Evolutionary conservation across 768 basidiomycete species (phyloP).

Genomic region (Polyporus arcularius): DNA sequence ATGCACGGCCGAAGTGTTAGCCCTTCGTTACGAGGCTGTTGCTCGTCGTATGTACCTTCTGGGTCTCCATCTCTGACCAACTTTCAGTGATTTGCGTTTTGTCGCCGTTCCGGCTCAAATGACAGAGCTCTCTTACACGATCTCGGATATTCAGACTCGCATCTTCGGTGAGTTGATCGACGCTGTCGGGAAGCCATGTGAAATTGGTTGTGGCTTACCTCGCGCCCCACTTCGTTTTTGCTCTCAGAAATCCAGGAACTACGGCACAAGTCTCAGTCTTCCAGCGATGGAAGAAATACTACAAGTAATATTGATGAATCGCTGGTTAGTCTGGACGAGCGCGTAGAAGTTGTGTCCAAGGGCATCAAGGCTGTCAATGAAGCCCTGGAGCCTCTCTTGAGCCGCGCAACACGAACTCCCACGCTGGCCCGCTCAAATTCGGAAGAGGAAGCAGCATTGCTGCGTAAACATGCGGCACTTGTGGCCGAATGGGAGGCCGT

Average conservation of each 20-base stretch:
- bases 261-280: constrained; percentile 79
- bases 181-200: not conserved
- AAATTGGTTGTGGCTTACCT: not conserved
- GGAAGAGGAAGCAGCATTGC: constrained; percentile 48
- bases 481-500: constrained; percentile 80
- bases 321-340: constrained; percentile 76
- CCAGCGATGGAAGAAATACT: constrained; percentile 55
- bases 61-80: constrained; percentile 9
- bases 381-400: constrained; percentile 60
- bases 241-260: constrained; percentile 86
- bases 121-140: constrained; percentile 82
- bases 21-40: too few species aligned
- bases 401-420: constrained; percentile 34
- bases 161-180: constrained; percentile 68
- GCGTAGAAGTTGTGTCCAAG: constrained; percentile 68
- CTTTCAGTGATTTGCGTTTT: constrained; percentile 66
- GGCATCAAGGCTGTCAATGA: constrained; percentile 73
- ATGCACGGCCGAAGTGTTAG: too few species aligned
- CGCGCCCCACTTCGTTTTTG: not conserved
- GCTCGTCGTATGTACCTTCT: constrained; percentile 10
- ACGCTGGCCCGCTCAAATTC: constrained; percentile 21
- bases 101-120: constrained; percentile 83
- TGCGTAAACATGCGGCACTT: constrained; percentile 76
- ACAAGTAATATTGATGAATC: constrained; percentile 80
- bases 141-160: constrained; percentile 88